A percentile compares a stretch with the other conserved stretches of the same genome.
Evolutionary conservation across 1,284 basidiomycete species (phyloP).

Genomic region (Microbotryum silenes-acaulis): DNA sequence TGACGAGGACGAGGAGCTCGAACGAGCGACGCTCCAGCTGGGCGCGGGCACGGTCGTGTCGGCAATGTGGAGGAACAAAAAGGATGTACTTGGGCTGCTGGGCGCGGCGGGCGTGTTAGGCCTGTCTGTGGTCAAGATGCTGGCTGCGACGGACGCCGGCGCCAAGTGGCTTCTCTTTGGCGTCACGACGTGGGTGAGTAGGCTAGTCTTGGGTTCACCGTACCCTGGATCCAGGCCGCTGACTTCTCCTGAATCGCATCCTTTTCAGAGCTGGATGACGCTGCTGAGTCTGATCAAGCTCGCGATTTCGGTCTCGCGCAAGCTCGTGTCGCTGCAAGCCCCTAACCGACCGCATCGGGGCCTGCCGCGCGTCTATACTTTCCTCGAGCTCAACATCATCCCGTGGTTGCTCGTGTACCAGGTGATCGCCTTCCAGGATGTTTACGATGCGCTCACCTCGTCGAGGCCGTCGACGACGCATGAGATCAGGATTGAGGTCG

Average conservation of each 20-base stretch:
- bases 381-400: conserved; percentile 36
- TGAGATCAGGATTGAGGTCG: conserved; percentile 22
- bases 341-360: conserved; percentile 25
- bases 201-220: not conserved
- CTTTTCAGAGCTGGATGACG: conserved; percentile 11
- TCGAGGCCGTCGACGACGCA: conserved; percentile 35
- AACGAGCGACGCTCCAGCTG: conserved; percentile 4
- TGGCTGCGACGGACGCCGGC: not conserved
- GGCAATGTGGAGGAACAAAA: conserved; percentile 21
- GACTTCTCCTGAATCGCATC: no score
- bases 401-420: conserved; percentile 38
- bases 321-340: conserved; percentile 18
- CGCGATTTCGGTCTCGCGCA: conserved; percentile 17
- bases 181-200: conserved; percentile 20
- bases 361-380: conserved; percentile 18
- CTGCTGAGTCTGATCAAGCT: conserved; percentile 26
- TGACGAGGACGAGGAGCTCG: conserved; percentile 12
- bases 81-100: conserved; percentile 2
- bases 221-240: not conserved
- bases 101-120: not conserved
- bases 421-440: conserved; percentile 38
- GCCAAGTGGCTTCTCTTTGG: conserved; percentile 2
- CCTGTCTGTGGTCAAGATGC: not conserved
- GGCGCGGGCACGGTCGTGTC: not conserved
- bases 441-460: conserved; percentile 37